phyloP scores from a whole-genome alignment of 1,284 basidiomycete genomes.

The Moesziomyces antarcticus region DNA sequence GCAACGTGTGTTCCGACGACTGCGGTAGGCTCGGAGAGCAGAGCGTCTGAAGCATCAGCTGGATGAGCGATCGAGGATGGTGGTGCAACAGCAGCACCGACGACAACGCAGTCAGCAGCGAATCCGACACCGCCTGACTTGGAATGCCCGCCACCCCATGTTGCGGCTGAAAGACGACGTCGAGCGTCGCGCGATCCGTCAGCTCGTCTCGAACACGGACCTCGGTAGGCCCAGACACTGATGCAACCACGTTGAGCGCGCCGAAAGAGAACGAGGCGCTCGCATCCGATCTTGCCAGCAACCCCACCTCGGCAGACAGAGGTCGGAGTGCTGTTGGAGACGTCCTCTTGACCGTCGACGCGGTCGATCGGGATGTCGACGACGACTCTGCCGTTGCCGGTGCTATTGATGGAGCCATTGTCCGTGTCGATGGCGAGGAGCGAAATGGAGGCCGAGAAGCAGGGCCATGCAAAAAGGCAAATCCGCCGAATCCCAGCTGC shows the following conservation, averaged over 20 bases:
- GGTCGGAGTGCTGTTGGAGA: slow-evolving; percentile 37
- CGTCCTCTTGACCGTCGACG: slow-evolving; percentile 13
- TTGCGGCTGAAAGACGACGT: slow-evolving; percentile 71
- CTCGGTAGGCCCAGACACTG: slow-evolving; percentile 71
- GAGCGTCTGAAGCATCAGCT: slow-evolving; percentile 74
- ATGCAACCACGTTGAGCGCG: slow-evolving; percentile 60
- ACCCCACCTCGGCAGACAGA: slow-evolving; percentile 23
- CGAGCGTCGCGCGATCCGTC: slow-evolving; percentile 71
- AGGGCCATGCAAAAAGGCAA: background rate
- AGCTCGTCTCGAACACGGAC: slow-evolving; percentile 72
- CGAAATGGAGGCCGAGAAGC: background rate
- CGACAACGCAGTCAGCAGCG: slow-evolving; percentile 34
- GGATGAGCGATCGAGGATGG: slow-evolving; percentile 73
- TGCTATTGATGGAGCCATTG: background rate
- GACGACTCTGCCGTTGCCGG: slow-evolving; percentile 4
- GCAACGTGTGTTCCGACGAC: slow-evolving; percentile 10
- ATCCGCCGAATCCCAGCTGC: background rate
- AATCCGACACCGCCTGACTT: slow-evolving; percentile 22
- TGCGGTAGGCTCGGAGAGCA: slow-evolving; percentile 69
- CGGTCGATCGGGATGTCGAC: background rate
- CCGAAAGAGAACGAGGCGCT: slow-evolving; percentile 57
- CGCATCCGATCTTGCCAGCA: slow-evolving; percentile 50
- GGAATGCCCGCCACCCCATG: slow-evolving; percentile 69
- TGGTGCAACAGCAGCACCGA: slow-evolving; percentile 70
- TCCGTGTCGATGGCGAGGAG: background rate